Evolutionary conservation across 352 stramenopile genomes (phyloP), one percentile per base, ranked within the genome.

Genomic region (Pythium aquatile): DNA sequence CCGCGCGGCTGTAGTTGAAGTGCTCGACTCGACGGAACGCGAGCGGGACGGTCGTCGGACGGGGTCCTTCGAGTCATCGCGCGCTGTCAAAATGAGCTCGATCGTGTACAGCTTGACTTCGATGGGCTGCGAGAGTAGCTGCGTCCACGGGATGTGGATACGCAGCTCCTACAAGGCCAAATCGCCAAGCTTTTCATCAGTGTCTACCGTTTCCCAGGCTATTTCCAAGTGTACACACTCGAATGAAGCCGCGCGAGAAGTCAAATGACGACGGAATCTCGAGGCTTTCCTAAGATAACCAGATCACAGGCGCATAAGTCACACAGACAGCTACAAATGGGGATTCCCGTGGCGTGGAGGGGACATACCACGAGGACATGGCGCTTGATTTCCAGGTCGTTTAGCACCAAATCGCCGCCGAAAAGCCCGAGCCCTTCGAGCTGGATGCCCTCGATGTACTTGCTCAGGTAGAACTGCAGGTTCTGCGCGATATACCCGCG

Each of bases 401-500:
- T 96, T 28, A 94, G 83, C 68, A 96, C 85, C 46, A 96, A 72
- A 55, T 96, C 87, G 49, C 83, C 85, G 20, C 87, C 87, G 54
- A 96, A 96, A 48, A 96, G 72, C 49, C 87, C 87, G 37, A 96
- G 70, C 6, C 87, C 83, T 66, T 96, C 87, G 53, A 96, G 74
- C 55, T 94, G 83, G 55, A 96, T 96, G 73, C 85, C 85, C 65
- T 96, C 83, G 55, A 96, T 90, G 79, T 96, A 96, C 70, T 94
- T 96, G 79, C 84, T 87, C 44, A 96, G 68, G 62, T 94, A 93
- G 63, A 91, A 94, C 73, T 96, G 87, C 58, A 96, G 75, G 39
- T 77, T 96, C 73, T 96, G 87, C 61, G 87, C 85, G 63, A 96
- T 89, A 69, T 94, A 94, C 32, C 85, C 81, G 57, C 83, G 85